phyloP scores from a whole-genome alignment of 257 asterid genomes.

The Primulina huaijiensis region DNA sequence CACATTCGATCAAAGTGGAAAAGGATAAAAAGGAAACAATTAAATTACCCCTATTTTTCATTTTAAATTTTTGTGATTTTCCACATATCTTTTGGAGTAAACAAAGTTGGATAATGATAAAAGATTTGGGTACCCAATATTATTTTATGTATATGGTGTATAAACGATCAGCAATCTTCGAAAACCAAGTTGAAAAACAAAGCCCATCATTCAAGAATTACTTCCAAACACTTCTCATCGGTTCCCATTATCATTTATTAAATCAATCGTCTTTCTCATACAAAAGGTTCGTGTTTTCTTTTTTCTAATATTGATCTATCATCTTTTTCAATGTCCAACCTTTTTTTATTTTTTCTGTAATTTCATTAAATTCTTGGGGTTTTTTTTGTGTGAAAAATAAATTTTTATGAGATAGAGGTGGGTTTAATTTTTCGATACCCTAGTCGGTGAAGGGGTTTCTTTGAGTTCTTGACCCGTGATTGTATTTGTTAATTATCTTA shows the following conservation, averaged over 20 bases:
- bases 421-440: neutral
- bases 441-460: neutral
- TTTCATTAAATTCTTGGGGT: neutral
- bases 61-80: neutral
- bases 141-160: neutral
- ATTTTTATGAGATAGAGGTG: neutral
- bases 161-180: constrained; percentile 4
- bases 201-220: constrained; percentile 30
- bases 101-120: constrained; percentile 21
- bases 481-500: neutral
- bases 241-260: constrained; percentile 16
- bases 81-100: neutral
- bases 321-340: constrained; percentile 1
- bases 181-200: constrained; percentile 29
- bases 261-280: constrained; percentile 7
- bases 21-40: too few species aligned
- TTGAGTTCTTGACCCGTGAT: neutral
- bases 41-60: too few species aligned
- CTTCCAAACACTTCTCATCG: constrained; percentile 14
- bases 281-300: constrained; percentile 27
- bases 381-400: neutral
- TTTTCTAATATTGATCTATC: neutral
- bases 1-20: too few species aligned
- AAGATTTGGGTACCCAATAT: constrained; percentile 13
- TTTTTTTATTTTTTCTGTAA: constrained; percentile 1